Evolutionary conservation across 108 stramenopile genomes (phyloP).

Genomic region (Seminavis robusta): DNA sequence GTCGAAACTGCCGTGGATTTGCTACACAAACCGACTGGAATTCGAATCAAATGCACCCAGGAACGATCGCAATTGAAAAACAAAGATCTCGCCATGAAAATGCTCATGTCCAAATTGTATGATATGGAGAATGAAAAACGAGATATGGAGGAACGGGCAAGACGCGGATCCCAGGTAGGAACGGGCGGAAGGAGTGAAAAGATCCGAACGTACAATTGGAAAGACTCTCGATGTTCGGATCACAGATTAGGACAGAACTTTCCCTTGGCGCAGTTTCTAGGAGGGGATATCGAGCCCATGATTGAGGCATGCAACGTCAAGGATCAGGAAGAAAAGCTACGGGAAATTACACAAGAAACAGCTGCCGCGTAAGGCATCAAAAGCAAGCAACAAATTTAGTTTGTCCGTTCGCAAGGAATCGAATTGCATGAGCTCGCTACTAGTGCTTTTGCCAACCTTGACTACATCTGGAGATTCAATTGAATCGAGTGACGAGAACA

Average conservation of each 20-base stretch:
- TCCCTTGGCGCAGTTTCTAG: slow-evolving; percentile 67
- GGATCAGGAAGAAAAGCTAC: slow-evolving; percentile 83
- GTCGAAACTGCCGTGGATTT: slow-evolving; percentile 97
- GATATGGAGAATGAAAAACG: slow-evolving; percentile 85
- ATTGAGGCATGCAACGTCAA: slow-evolving; percentile 73
- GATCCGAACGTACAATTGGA: slow-evolving; percentile 99
- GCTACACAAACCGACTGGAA: slow-evolving; percentile 95
- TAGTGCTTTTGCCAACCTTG: too few species aligned
- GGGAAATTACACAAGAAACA: slow-evolving; percentile 4
- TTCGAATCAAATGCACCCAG: slow-evolving; percentile 94
- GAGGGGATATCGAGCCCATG: slow-evolving; percentile 75
- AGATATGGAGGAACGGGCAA: slow-evolving; percentile 73
- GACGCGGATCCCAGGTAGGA: slow-evolving; percentile 85
- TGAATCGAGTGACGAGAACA: too few species aligned
- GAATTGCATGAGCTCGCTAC: too few species aligned
- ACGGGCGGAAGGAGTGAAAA: slow-evolving; percentile 94
- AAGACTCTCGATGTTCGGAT: slow-evolving; percentile 93
- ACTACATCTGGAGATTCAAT: too few species aligned
- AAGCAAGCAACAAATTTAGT: too few species aligned
- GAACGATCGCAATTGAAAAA: slow-evolving; percentile 96
- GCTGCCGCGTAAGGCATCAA: slow-evolving; percentile 1
- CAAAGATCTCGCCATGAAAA: slow-evolving; percentile 92
- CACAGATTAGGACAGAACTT: slow-evolving; percentile 90
- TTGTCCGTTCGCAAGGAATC: too few species aligned
- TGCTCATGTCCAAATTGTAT: slow-evolving; percentile 85